A percentile compares a stretch with the other conserved stretches of the same genome.
Evolutionary conservation across 75 land plant species (phyloP).

Genomic region (Pinus tabuliformis): DNA sequence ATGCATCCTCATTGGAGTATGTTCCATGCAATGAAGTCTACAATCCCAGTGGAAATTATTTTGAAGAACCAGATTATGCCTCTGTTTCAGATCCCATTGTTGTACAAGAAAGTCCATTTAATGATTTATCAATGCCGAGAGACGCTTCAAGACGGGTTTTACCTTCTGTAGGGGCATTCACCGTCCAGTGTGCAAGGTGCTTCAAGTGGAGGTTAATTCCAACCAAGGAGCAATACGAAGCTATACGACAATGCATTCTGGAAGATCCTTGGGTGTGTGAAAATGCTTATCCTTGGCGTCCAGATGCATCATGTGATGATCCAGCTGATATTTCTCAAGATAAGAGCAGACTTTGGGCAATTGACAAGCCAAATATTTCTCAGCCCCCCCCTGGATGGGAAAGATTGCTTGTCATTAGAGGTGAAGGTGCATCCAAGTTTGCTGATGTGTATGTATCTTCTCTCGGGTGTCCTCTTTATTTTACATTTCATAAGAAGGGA

Average conservation of each 20-base stretch:
- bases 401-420: constrained; percentile 60
- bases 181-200: constrained; percentile 79
- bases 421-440: constrained; percentile 69
- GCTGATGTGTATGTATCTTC: constrained; percentile 74
- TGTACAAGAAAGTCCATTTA: background rate
- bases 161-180: constrained; percentile 69
- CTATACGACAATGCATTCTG: constrained; percentile 62
- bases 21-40: constrained; percentile 6
- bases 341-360: constrained; percentile 75
- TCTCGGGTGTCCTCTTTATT: background rate
- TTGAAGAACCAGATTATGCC: background rate
- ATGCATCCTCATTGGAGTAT: constrained; percentile 10
- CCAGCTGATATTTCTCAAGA: constrained; percentile 68
- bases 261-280: constrained; percentile 71
- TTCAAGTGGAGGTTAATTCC: constrained; percentile 91
- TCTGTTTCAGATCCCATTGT: background rate
- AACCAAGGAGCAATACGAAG: constrained; percentile 78
- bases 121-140: background rate
- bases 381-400: constrained; percentile 82
- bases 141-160: constrained; percentile 24
- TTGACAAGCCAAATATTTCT: constrained; percentile 85
- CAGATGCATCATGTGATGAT: constrained; percentile 66
- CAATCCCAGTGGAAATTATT: background rate
- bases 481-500: background rate
- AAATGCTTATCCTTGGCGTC: constrained; percentile 67